Evolutionary conservation across 208 protist genomes (phyloP), one percentile per base, ranked within the genome.

Genomic region (Herpetomonas muscarum): DNA sequence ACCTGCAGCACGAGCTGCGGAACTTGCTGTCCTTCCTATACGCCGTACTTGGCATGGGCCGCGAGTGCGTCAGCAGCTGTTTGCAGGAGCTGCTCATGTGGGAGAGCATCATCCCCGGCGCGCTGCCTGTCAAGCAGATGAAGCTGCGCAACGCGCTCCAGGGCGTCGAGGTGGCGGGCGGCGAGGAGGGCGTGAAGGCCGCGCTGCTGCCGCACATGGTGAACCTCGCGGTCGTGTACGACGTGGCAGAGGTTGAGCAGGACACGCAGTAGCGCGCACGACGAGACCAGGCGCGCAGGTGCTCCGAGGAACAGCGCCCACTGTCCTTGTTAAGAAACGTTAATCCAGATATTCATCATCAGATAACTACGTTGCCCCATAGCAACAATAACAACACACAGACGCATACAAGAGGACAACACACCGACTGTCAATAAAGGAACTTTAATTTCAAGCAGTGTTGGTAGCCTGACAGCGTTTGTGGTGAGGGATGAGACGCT

Each of bases 11-110:
- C 32, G 85, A 92, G 37, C 66, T 92, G 48, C 81, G 78, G 36
- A 94, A 94, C 72, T 78, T 76, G 13, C 67, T 92, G 4, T 87
- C 64, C 37, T 94, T 92, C 48, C 67, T 92, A 2, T 87, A 92
- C 62, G 73, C 87, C n/a, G 87, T 87, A 28, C 58, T 90, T 0
- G 77, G 68, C 22, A 56, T 74, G 31, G 51, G 53, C 1, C 21
- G 4, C 21, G 61, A 64, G 5, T 90, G 81, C 49, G 57, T 81
- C 24, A 29, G 34, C 1, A 81, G 64, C 61, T 90, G 82, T 60
- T 62, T 89, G 46, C 59, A 74, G 15, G 87, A 94, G 56, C 66
- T 94, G 30, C 54, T 92, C 13, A 60, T 94, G 70, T 94, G 87
- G 85, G 84, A 94, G 67, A 59, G 73, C 41, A 70, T 92, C 49